Conservation (phyloP, 495 filamentous ascomycete genomes). For the Hypoxylon intermedium region DNA sequence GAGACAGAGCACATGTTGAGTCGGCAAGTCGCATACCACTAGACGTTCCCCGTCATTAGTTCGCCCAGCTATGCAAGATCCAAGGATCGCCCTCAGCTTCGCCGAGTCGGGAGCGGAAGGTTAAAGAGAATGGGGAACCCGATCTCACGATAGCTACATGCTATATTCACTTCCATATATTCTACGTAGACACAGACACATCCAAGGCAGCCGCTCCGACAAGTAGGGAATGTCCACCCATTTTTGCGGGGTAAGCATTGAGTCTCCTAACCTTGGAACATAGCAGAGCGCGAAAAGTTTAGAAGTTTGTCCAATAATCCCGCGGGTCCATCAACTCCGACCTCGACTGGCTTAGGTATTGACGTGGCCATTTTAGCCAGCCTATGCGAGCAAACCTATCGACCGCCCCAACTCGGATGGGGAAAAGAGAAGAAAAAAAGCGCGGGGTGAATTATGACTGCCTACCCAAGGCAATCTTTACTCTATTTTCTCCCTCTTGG, state of each 20-base stretch:
- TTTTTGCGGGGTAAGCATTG: constrained; percentile 24
- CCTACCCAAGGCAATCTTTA: not conserved
- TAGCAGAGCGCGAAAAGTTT: constrained; percentile 3
- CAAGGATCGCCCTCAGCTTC: constrained; percentile 32
- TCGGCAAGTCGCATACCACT: constrained; percentile 20
- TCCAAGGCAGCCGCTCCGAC: not conserved
- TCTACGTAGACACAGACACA: no score
- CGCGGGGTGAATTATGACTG: constrained; percentile 17
- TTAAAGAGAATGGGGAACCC: constrained; percentile 17
- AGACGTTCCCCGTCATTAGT: constrained; percentile 14
- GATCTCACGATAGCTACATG: constrained; percentile 26
- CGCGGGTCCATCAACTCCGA: constrained; percentile 30
- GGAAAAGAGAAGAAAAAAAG: not conserved
- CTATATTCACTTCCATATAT: no score
- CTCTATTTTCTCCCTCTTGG: no score
- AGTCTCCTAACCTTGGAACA: constrained; percentile 11
- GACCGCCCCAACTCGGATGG: constrained; percentile 21
- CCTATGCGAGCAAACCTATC: constrained; percentile 17
- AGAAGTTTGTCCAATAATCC: constrained; percentile 29
- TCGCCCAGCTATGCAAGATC: constrained; percentile 20
- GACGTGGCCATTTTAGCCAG: constrained; percentile 41
- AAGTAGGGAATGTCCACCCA: constrained; percentile 30
- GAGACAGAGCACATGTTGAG: constrained; percentile 17
- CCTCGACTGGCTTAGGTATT: constrained; percentile 20
- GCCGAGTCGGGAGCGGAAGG: constrained; percentile 35